Conservation (phyloP, 805 yeast genomes). For the Pichia insulana region DNA sequence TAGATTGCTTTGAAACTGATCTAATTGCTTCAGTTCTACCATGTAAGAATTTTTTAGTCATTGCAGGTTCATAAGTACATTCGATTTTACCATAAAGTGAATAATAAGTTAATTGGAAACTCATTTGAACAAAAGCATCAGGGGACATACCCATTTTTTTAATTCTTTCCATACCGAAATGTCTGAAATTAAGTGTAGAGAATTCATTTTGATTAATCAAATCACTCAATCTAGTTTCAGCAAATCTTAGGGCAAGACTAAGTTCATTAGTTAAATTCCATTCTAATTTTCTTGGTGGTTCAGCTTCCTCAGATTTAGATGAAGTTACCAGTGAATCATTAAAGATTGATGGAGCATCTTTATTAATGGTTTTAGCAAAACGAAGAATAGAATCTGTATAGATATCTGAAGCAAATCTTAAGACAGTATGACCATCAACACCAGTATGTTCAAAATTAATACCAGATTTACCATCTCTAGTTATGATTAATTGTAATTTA, state of each 20-base stretch:
- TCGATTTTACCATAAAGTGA: conserved; percentile 89
- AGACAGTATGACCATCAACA: conserved; percentile 90
- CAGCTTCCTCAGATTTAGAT: conserved; percentile 34
- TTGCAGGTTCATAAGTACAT: conserved; percentile 92
- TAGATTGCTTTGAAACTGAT: conserved; percentile 73
- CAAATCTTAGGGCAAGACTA: conserved; percentile 74
- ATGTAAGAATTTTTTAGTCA: conserved; percentile 81
- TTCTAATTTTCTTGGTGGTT: conserved; percentile 79
- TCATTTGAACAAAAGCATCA: conserved; percentile 91
- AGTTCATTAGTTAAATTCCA: conserved; percentile 79
- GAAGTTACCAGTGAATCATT: conserved; percentile 37
- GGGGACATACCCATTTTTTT: conserved; percentile 85
- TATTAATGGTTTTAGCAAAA: conserved; percentile 77
- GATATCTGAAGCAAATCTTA: conserved; percentile 80
- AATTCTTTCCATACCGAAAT: conserved; percentile 67
- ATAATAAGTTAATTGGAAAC: conserved; percentile 86
- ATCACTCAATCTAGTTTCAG: conserved; percentile 83
- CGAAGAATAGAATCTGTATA: conserved; percentile 85
- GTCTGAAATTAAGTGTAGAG: conserved; percentile 64
- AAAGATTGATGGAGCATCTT: conserved; percentile 69
- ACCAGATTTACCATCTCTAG: conserved; percentile 87
- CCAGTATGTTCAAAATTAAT: conserved; percentile 92
- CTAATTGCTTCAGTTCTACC: conserved; percentile 92
- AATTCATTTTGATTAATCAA: conserved; percentile 85
- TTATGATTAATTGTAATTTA: conserved; percentile 77